These are phyloP conservation scores for Mrakia frigida DNA, from an alignment of 768 basidiomycete species.

Conservation along the genomic window DNA sequence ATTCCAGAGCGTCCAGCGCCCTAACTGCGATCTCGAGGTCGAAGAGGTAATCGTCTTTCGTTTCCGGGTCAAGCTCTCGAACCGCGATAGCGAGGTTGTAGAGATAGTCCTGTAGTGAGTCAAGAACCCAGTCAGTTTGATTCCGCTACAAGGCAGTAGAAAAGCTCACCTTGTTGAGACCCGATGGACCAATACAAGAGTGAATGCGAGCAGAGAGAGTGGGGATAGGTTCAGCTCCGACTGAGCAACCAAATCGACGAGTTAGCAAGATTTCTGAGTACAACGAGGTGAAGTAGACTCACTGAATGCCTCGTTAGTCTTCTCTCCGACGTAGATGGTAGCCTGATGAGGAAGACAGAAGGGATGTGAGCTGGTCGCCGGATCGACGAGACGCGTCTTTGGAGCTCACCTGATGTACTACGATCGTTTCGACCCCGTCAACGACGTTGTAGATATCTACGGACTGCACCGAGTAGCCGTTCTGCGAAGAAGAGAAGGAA, in stretches of 20 bases:
- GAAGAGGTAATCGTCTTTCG: slow-evolving; percentile 42
- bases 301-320: slow-evolving; percentile 87
- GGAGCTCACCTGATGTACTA: slow-evolving; percentile 45
- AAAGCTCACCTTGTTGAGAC: slow-evolving; percentile 69
- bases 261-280: background rate
- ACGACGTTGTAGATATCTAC: slow-evolving; percentile 65
- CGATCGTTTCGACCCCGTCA: slow-evolving; percentile 53
- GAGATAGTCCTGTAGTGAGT: slow-evolving; percentile 69
- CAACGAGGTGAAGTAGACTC: slow-evolving; percentile 35
- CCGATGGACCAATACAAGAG: slow-evolving; percentile 75
- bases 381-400: too few species aligned
- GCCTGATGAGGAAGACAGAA: too few species aligned
- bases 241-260: slow-evolving; percentile 47
- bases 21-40: slow-evolving; percentile 35
- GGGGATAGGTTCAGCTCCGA: slow-evolving; percentile 75
- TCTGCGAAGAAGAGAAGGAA: slow-evolving; percentile 49
- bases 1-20: background rate
- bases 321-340: slow-evolving; percentile 76
- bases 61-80: slow-evolving; percentile 52
- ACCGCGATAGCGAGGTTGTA: slow-evolving; percentile 70
- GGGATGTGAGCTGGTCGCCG: too few species aligned
- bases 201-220: slow-evolving; percentile 64
- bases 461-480: slow-evolving; percentile 81
- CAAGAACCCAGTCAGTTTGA: background rate
- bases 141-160: background rate